These are phyloP conservation scores for Dichotomocladium elegans DNA, from an alignment of 371 early-diverging fungal species.

Conservation along the genomic window DNA sequence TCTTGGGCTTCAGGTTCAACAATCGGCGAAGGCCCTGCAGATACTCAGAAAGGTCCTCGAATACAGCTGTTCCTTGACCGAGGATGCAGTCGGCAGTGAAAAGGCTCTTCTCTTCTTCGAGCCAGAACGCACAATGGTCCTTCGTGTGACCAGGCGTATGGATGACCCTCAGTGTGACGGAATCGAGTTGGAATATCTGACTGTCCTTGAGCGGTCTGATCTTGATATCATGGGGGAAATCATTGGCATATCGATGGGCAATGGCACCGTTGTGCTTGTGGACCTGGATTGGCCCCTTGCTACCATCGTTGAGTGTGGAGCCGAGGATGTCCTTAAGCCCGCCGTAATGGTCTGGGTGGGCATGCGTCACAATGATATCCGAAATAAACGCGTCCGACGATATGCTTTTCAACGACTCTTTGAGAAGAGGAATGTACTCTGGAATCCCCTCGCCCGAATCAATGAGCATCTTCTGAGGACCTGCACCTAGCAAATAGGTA, in stretches of 20 bases:
- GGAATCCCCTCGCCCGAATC: constrained; percentile 82
- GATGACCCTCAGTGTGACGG: constrained; percentile 60
- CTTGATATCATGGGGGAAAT: constrained; percentile 21
- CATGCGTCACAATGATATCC: constrained; percentile 80
- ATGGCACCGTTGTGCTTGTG: constrained; percentile 29
- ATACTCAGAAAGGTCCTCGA: constrained; percentile 70
- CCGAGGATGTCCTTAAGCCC: constrained; percentile 57
- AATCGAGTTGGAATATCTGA: constrained; percentile 57
- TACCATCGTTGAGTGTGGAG: constrained; percentile 7
- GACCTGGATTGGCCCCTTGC: constrained; percentile 15
- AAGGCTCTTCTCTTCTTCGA: constrained; percentile 69
- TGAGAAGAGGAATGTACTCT: constrained; percentile 57
- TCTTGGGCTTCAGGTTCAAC: constrained; percentile 22
- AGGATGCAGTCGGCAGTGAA: constrained; percentile 85
- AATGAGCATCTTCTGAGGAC: constrained; percentile 63
- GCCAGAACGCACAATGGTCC: constrained; percentile 75
- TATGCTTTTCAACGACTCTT: constrained; percentile 38
- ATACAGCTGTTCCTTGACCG: constrained; percentile 81
- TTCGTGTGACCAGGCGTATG: constrained; percentile 83
- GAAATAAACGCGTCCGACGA: constrained; percentile 54
- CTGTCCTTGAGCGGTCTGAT: constrained; percentile 36
- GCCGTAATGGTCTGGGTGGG: constrained; percentile 80
- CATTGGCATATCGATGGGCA: constrained; percentile 11
- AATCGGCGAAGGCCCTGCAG: constrained; percentile 59
- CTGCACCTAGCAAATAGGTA: constrained; percentile 84